phyloP scores from a whole-genome alignment of 2,329 filamentous ascomycete genomes.

The Calonectria multiphialidica region DNA sequence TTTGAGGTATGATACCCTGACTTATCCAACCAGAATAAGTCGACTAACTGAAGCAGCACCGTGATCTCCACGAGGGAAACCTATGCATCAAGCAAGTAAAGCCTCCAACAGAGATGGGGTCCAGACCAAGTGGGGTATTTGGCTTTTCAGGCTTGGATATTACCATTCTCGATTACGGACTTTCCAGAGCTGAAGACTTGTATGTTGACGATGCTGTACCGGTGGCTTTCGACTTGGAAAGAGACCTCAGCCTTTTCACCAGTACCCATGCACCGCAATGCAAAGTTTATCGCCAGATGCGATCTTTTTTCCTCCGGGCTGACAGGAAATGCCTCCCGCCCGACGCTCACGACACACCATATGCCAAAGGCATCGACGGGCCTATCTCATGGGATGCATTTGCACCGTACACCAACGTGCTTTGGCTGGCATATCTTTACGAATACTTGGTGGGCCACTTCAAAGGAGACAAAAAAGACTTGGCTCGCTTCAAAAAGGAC shows the following conservation, averaged over 20 bases:
- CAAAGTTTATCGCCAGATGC: conserved; percentile 72
- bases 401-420: conserved; percentile 72
- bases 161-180: conserved; percentile 74
- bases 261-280: conserved; percentile 72
- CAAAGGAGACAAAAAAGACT: conserved; percentile 58
- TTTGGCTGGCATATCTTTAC: conserved; percentile 75
- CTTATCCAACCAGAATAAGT: background rate
- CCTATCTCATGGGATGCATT: conserved; percentile 66
- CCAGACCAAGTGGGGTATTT: conserved; percentile 55
- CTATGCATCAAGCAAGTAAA: conserved; percentile 66
- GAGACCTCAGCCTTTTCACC: conserved; percentile 70
- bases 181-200: conserved; percentile 68
- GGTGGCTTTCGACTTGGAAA: conserved; percentile 70
- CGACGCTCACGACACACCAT: conserved; percentile 59
- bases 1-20: conserved; percentile 65
- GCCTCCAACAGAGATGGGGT: conserved; percentile 47
- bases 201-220: conserved; percentile 50
- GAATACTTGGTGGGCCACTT: conserved; percentile 64
- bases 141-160: conserved; percentile 73
- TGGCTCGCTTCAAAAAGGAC: conserved; percentile 58
- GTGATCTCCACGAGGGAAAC: conserved; percentile 75
- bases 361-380: conserved; percentile 59
- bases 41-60: conserved; percentile 59
- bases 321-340: conserved; percentile 64
- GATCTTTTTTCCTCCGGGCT: conserved; percentile 66